Conservation (phyloP, 208 protist genomes). For the Acanthamoeba culbertsoni region DNA sequence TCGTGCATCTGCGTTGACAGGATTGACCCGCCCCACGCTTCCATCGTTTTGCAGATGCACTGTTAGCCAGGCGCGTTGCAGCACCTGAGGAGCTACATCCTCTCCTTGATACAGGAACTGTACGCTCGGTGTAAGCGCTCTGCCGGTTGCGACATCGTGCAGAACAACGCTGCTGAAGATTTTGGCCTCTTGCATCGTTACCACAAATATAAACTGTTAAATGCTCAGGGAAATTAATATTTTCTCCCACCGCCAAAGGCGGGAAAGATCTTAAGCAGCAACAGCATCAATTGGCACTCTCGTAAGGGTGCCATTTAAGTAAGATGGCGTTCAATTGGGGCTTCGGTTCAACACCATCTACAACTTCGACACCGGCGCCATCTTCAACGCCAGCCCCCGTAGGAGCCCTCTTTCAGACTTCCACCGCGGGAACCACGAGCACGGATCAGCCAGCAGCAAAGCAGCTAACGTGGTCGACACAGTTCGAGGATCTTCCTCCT, state of each 20-base stretch:
- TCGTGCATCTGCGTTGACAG: background rate
- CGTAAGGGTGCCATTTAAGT: no score
- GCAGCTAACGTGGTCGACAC: background rate
- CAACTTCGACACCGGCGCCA: background rate
- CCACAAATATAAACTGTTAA: no score
- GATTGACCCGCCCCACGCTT: background rate
- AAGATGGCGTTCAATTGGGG: conserved; percentile 12
- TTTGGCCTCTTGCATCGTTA: background rate
- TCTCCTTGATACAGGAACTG: conserved; percentile 9
- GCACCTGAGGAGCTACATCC: background rate
- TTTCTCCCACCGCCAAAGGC: no score
- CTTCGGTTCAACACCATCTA: background rate
- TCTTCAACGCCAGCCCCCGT: background rate
- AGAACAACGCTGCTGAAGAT: background rate
- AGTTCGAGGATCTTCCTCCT: conserved; percentile 1
- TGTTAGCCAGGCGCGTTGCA: background rate
- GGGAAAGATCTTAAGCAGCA: no score
- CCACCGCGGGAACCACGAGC: background rate
- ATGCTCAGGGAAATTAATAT: no score
- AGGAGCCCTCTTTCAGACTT: conserved; percentile 12
- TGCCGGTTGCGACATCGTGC: background rate
- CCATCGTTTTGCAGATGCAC: background rate
- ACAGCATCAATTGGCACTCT: no score
- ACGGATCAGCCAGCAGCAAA: background rate
- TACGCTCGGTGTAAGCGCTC: background rate